Percentiles rank a stretch among this genome's conserved stretches.
Conservation (phyloP, 306 rosid species). For the Luffa aegyptiaca region DNA sequence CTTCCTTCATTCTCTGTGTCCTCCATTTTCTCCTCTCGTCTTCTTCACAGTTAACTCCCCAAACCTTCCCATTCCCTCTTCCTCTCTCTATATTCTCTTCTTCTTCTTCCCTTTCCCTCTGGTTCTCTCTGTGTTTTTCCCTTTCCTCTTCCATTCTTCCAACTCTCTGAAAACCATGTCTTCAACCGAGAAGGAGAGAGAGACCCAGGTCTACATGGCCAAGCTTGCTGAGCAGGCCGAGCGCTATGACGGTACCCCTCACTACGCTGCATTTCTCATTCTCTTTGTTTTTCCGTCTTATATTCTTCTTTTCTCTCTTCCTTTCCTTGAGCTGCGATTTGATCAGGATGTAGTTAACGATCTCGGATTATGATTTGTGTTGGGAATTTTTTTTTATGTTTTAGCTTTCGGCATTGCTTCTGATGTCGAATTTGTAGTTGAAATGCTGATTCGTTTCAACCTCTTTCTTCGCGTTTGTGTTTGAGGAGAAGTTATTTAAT, state of each 20-base stretch:
- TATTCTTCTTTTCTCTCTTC: neutral
- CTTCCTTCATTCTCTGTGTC: neutral
- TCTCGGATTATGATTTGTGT: neutral
- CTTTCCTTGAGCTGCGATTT: neutral
- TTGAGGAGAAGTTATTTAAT: neutral
- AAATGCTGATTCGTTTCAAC: neutral
- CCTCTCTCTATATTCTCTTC: conserved; percentile 11
- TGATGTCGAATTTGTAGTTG: neutral
- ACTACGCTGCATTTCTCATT: neutral
- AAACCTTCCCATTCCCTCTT: neutral
- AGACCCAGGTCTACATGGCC: conserved; percentile 12
- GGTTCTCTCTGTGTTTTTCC: neutral
- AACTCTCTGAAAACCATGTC: conserved; percentile 5
- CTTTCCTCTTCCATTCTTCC: neutral
- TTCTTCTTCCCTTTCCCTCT: neutral
- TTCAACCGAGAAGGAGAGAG: conserved; percentile 11
- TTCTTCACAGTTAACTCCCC: neutral
- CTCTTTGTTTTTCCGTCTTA: neutral
- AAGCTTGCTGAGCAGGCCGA: conserved; percentile 11
- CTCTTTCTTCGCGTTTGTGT: neutral
- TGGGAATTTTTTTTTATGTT: too few relatives aligned
- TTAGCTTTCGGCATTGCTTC: neutral
- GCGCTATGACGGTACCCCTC: conserved; percentile 1
- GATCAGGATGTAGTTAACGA: neutral
- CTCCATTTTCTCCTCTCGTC: neutral